phyloP scores from a whole-genome alignment of 2,329 filamentous ascomycete species.

The Aspergillus udagawae region DNA sequence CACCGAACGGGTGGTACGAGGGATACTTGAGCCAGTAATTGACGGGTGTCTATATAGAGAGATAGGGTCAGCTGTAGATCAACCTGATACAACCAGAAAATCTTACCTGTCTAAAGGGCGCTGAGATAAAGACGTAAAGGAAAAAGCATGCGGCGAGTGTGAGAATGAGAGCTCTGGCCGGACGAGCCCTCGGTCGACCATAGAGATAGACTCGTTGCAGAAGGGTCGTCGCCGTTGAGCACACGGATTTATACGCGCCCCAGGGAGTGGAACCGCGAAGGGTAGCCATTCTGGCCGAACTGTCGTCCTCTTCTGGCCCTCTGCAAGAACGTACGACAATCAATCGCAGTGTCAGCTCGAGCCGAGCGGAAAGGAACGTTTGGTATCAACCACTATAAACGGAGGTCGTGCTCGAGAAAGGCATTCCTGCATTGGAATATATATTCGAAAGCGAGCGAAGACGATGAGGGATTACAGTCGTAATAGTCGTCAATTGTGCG shows the following conservation, averaged over 20 bases:
- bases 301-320: not conserved
- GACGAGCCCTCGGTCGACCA: slow-evolving; percentile 24
- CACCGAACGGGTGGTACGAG: slow-evolving; percentile 26
- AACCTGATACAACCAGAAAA: not conserved
- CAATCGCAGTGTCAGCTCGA: not conserved
- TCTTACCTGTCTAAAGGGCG: slow-evolving; percentile 18
- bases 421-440: slow-evolving; percentile 11
- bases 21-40: slow-evolving; percentile 34
- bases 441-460: not conserved
- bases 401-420: slow-evolving; percentile 1
- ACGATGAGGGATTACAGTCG: not conserved
- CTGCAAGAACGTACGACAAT: slow-evolving; percentile 4
- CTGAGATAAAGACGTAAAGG: slow-evolving; percentile 19
- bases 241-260: slow-evolving; percentile 20
- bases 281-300: slow-evolving; percentile 21
- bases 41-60: slow-evolving; percentile 16
- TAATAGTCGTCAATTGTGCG: not conserved
- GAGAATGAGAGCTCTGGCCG: slow-evolving; percentile 20
- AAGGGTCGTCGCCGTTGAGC: slow-evolving; percentile 16
- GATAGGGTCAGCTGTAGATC: slow-evolving; percentile 1
- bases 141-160: slow-evolving; percentile 19
- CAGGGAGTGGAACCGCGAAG: slow-evolving; percentile 20
- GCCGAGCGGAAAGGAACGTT: not conserved
- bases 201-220: slow-evolving; percentile 21
- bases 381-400: slow-evolving; percentile 2